Conservation (phyloP, 1,284 basidiomycete genomes). For the Papiliotrema laurentii region DNA sequence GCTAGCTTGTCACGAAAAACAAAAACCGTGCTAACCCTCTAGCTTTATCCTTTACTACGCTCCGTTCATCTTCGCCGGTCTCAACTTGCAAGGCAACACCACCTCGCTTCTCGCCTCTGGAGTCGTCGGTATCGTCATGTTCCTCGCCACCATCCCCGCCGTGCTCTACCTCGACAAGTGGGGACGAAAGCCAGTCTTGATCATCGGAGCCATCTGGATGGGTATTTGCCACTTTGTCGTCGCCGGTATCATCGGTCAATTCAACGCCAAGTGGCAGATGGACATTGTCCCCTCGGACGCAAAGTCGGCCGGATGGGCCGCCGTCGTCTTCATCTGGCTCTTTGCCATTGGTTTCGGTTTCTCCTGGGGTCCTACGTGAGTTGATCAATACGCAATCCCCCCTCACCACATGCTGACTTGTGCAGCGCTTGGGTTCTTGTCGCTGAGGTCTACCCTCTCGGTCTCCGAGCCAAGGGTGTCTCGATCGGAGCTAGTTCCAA, state of each 20-base stretch:
- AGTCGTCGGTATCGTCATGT: conserved; percentile 40
- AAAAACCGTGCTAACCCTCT: background rate
- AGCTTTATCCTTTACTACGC: conserved; percentile 24
- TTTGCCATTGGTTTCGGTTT: conserved; percentile 3
- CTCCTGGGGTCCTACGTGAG: conserved; percentile 5
- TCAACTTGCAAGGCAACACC: conserved; percentile 27
- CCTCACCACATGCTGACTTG: background rate
- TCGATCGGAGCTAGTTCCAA: conserved; percentile 1
- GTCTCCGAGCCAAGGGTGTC: conserved; percentile 5
- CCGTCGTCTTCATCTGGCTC: conserved; percentile 21
- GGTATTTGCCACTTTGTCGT: conserved; percentile 20
- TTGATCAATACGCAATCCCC: too few relatives aligned
- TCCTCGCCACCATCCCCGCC: conserved; percentile 34
- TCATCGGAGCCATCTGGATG: conserved; percentile 23
- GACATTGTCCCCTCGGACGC: conserved; percentile 2
- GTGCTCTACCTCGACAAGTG: conserved; percentile 27
- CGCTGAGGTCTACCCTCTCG: conserved; percentile 2
- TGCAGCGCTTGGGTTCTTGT: conserved; percentile 3
- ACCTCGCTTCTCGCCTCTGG: conserved; percentile 41
- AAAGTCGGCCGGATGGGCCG: conserved; percentile 14
- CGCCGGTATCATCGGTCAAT: conserved; percentile 15
- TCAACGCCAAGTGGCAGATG: conserved; percentile 8
- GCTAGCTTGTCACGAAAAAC: too few relatives aligned
- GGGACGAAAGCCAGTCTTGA: conserved; percentile 22
- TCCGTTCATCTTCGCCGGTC: conserved; percentile 15